phyloP scores from a whole-genome alignment of 805 yeast species.

The Ogataea degrootiae region DNA sequence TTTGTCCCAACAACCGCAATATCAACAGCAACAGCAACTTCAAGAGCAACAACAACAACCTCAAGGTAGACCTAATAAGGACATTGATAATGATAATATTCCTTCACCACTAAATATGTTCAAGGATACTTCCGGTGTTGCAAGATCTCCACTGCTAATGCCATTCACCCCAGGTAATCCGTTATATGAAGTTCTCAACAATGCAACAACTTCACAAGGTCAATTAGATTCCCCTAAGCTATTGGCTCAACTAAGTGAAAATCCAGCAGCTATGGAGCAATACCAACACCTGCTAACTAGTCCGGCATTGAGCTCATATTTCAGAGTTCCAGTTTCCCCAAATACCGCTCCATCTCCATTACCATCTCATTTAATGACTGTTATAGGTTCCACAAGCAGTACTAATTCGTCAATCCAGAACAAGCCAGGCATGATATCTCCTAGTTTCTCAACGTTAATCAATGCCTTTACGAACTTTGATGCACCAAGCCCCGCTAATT shows the following conservation, averaged over 20 bases:
- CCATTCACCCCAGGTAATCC: constrained; percentile 19
- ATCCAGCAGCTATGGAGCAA: constrained; percentile 22
- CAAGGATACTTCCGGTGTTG: constrained; percentile 5
- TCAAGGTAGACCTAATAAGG: neutral
- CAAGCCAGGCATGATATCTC: constrained; percentile 16
- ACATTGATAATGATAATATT: neutral
- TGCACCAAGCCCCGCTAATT: constrained; percentile 23
- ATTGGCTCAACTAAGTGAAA: constrained; percentile 17
- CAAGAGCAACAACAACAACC: neutral
- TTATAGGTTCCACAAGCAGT: neutral
- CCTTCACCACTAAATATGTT: constrained; percentile 17
- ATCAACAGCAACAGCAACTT: neutral
- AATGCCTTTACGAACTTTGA: constrained; percentile 26
- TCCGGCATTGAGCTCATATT: constrained; percentile 11
- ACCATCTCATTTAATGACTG: neutral
- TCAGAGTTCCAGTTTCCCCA: constrained; percentile 11
- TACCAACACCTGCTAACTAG: constrained; percentile 15
- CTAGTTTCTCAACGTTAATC: constrained; percentile 24
- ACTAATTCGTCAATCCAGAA: neutral
- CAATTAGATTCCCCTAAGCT: constrained; percentile 22
- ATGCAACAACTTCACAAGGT: constrained; percentile 16
- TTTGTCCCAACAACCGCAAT: neutral
- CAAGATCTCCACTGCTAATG: constrained; percentile 8
- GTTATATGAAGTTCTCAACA: constrained; percentile 19
- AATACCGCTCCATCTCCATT: constrained; percentile 10